Conservation (phyloP, 2,329 filamentous ascomycete species). For the Pseudopyrenochaeta lycopersici region DNA sequence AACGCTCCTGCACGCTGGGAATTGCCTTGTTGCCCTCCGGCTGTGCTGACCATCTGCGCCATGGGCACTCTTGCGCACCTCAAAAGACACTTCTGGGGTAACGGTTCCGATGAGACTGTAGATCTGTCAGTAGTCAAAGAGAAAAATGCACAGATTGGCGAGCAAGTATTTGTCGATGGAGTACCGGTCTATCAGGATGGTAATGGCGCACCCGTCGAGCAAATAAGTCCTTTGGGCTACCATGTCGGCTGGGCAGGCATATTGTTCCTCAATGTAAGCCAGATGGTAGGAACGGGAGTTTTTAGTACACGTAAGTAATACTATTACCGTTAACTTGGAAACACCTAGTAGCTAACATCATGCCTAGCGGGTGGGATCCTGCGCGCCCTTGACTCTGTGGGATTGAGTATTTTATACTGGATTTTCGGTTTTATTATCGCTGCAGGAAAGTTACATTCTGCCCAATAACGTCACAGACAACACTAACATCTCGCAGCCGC, state of each 20-base stretch:
- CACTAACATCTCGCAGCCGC: constrained; percentile 19
- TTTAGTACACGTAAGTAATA: constrained; percentile 39
- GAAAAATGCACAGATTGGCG: constrained; percentile 38
- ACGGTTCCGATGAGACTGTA: constrained; percentile 21
- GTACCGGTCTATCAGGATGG: constrained; percentile 35
- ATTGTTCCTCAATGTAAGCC: constrained; percentile 40
- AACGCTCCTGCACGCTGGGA: not conserved
- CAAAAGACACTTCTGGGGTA: constrained; percentile 26
- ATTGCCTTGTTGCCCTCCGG: not conserved
- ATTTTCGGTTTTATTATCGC: constrained; percentile 38
- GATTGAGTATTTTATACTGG: constrained; percentile 40
- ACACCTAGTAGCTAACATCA: constrained; percentile 7
- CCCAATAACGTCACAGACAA: not conserved
- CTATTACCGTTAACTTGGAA: not conserved
- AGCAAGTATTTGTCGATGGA: constrained; percentile 35
- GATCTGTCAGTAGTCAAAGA: constrained; percentile 26
- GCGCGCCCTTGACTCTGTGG: constrained; percentile 34
- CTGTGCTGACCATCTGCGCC: not conserved
- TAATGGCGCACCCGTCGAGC: constrained; percentile 40
- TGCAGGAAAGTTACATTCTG: constrained; percentile 17
- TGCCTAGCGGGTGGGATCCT: constrained; percentile 33
- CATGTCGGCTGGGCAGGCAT: constrained; percentile 41
- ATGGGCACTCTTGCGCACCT: constrained; percentile 19
- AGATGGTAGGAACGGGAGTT: constrained; percentile 44
- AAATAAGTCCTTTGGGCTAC: constrained; percentile 41